These are phyloP conservation scores for Cryptococcus sp. DNA, from an alignment of 1,284 basidiomycete species.

Conservation along the genomic window DNA sequence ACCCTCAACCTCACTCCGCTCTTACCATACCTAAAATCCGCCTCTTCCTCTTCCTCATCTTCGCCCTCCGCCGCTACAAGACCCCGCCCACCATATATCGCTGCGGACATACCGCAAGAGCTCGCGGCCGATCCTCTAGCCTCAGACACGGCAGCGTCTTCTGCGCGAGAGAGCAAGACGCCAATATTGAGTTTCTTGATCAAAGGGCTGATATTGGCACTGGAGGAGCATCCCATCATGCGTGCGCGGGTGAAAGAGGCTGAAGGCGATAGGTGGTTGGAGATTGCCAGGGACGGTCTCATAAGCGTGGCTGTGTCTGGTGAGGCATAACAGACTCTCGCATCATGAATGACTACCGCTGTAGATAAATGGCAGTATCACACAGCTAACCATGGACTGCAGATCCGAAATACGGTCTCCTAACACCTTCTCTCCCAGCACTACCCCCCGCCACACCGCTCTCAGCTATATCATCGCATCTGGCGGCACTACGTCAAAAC, in stretches of 20 bases:
- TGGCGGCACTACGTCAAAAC: slow-evolving; percentile 60
- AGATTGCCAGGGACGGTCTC: slow-evolving; percentile 38
- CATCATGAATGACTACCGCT: too few species aligned
- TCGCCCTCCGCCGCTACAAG: slow-evolving; percentile 54
- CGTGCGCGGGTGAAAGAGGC: slow-evolving; percentile 33
- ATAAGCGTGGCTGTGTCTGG: slow-evolving; percentile 49
- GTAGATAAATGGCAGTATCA: too few species aligned
- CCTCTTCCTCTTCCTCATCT: slow-evolving; percentile 15
- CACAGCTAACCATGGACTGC: slow-evolving; percentile 28
- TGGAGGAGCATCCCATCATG: slow-evolving; percentile 63
- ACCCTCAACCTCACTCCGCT: slow-evolving; percentile 79
- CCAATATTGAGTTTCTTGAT: slow-evolving; percentile 84
- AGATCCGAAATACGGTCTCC: slow-evolving; percentile 74
- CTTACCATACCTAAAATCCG: slow-evolving; percentile 66
- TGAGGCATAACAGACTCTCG: too few species aligned
- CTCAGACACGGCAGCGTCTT: background rate
- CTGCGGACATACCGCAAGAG: slow-evolving; percentile 59
- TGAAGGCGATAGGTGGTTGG: slow-evolving; percentile 35
- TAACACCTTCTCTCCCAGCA: slow-evolving; percentile 76
- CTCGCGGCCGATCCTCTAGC: slow-evolving; percentile 51
- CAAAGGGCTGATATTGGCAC: slow-evolving; percentile 77
- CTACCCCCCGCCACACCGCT: slow-evolving; percentile 62
- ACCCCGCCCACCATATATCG: slow-evolving; percentile 51
- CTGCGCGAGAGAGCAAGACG: slow-evolving; percentile 50
- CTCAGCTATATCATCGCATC: slow-evolving; percentile 65